Percentiles rank a stretch among this genome's conserved stretches.
These are phyloP conservation scores for Kodamaea restingae DNA, from an alignment of 805 yeast genomes.

Conservation along the genomic window DNA sequence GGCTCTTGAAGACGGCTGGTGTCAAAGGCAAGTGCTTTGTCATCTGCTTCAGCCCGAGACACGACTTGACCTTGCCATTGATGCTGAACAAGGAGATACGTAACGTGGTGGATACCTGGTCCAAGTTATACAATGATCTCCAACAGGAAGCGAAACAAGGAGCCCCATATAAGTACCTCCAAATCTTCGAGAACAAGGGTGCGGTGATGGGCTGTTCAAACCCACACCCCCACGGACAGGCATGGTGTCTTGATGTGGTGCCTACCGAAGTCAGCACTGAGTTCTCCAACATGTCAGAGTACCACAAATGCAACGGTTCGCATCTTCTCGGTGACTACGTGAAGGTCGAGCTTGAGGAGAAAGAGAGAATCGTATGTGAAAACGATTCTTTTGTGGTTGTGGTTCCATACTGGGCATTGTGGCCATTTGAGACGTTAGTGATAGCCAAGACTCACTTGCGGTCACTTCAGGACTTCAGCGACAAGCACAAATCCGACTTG, in stretches of 20 bases:
- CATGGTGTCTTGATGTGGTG: slow-evolving; percentile 63
- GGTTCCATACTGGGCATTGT: slow-evolving; percentile 78
- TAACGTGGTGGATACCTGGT: slow-evolving; percentile 60
- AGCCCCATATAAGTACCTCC: slow-evolving; percentile 52
- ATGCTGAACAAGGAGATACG: slow-evolving; percentile 46
- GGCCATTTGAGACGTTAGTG: slow-evolving; percentile 76
- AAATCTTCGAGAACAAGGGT: slow-evolving; percentile 76
- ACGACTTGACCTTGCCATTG: slow-evolving; percentile 60
- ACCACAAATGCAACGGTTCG: slow-evolving; percentile 35
- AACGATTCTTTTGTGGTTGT: slow-evolving; percentile 64
- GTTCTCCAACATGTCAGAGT: slow-evolving; percentile 46
- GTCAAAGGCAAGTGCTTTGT: slow-evolving; percentile 68
- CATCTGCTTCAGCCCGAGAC: slow-evolving; percentile 69
- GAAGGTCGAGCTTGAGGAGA: slow-evolving; percentile 47
- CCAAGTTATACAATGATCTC: slow-evolving; percentile 44
- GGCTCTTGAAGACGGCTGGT: slow-evolving; percentile 51
- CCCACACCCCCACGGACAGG: slow-evolving; percentile 82
- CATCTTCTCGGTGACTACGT: slow-evolving; percentile 65
- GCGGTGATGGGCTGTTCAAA: slow-evolving; percentile 80
- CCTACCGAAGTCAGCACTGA: slow-evolving; percentile 68
- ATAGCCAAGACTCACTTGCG: slow-evolving; percentile 53
- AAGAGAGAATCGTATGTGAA: slow-evolving; percentile 50
- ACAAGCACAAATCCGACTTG: slow-evolving; percentile 48
- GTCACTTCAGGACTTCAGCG: slow-evolving; percentile 45
- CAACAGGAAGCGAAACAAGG: slow-evolving; percentile 27